phyloP scores from a whole-genome alignment of 345 rosid species.

The Carallia brachiata region DNA sequence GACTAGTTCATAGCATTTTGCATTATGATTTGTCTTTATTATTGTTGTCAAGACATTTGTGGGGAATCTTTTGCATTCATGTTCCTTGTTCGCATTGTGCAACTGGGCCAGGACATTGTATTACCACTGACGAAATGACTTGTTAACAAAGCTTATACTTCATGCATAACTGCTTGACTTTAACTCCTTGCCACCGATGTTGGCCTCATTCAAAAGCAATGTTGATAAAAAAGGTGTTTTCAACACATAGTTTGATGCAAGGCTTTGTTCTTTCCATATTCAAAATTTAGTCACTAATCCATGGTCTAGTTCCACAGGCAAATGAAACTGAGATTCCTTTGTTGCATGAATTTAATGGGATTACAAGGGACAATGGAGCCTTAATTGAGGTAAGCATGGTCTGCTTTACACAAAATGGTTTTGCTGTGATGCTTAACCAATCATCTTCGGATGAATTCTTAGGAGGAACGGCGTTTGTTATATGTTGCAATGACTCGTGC shows the following conservation, averaged over 20 bases:
- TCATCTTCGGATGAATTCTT: conserved; percentile 21
- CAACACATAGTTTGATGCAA: not conserved
- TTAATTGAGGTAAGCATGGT: conserved; percentile 59
- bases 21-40: too few species aligned
- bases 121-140: too few species aligned
- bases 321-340: conserved; percentile 95
- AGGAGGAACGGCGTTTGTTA: conserved; percentile 91
- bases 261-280: conserved; percentile 1
- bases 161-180: too few species aligned
- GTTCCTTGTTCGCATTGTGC: too few species aligned
- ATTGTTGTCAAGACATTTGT: too few species aligned
- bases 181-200: too few species aligned
- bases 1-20: too few species aligned
- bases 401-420: not conserved
- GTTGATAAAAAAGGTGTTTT: not conserved
- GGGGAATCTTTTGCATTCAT: too few species aligned
- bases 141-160: too few species aligned
- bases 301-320: conserved; percentile 43
- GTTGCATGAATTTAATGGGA: conserved; percentile 62
- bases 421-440: conserved; percentile 8
- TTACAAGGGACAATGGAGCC: conserved; percentile 47
- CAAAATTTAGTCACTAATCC: not conserved
- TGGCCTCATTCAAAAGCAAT: too few species aligned
- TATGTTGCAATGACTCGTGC: conserved; percentile 99
- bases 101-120: too few species aligned